Evolutionary conservation across 352 stramenopile species (phyloP).

Genomic region (Phytopythium vexans): DNA sequence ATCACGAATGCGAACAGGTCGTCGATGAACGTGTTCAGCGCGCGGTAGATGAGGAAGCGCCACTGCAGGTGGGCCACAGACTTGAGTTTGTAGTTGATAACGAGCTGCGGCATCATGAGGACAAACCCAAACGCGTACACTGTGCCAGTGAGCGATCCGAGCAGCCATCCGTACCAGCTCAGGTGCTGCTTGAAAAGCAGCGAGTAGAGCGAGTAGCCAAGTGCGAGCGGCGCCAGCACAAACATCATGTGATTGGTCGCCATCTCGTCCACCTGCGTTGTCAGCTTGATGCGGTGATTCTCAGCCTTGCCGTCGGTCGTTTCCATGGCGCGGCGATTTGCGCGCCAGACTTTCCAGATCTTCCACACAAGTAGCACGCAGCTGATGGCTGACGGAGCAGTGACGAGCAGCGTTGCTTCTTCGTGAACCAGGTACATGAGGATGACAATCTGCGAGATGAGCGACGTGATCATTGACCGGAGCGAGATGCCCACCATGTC

Average conservation of each 20-base stretch:
- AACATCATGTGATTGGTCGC: slow-evolving; percentile 84
- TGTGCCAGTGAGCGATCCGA: slow-evolving; percentile 82
- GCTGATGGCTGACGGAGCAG: slow-evolving; percentile 58
- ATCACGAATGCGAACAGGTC: slow-evolving; percentile 92
- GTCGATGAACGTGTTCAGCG: slow-evolving; percentile 93
- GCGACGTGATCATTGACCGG: slow-evolving; percentile 90
- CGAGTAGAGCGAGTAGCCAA: slow-evolving; percentile 80
- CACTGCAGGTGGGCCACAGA: slow-evolving; percentile 91
- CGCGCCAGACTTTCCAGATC: slow-evolving; percentile 62
- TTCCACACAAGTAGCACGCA: slow-evolving; percentile 88
- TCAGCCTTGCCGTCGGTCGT: slow-evolving; percentile 28
- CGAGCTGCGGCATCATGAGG: slow-evolving; percentile 90
- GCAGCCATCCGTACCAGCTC: slow-evolving; percentile 82
- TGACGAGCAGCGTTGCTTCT: slow-evolving; percentile 93
- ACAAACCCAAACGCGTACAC: slow-evolving; percentile 92
- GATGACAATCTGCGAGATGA: slow-evolving; percentile 93
- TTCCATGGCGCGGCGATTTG: slow-evolving; percentile 18
- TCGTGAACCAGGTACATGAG: slow-evolving; percentile 95
- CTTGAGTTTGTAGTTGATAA: slow-evolving; percentile 93
- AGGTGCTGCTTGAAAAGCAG: slow-evolving; percentile 79
- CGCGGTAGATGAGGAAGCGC: slow-evolving; percentile 93
- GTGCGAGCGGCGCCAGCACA: slow-evolving; percentile 63
- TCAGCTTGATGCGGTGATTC: slow-evolving; percentile 31
- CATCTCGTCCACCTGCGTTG: slow-evolving; percentile 71
- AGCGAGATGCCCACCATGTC: slow-evolving; percentile 93